Evolutionary conservation across 352 stramenopile species (phyloP), one percentile per base, ranked within the genome.

Genomic region (Pythium aristosporum): DNA sequence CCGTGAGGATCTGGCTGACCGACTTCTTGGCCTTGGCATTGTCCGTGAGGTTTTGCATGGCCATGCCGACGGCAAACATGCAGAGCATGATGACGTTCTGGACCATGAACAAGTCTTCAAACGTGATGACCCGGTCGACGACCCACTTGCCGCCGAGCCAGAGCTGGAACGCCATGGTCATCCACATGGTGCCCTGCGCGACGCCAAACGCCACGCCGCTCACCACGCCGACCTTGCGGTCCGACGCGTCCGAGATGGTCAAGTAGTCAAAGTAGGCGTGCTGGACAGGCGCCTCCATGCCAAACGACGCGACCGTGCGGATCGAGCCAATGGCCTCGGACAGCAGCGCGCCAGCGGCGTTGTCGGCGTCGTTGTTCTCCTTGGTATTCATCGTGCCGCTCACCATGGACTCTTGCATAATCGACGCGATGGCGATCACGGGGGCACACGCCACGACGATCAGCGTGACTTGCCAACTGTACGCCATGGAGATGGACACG

Each of bases 111-210:
- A 87, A 71, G 30, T 72, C 64, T 46, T 77, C 53, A 50, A 88
- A 88, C 30, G 46, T 59, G 57, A 78, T 61, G 32, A 51, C 61
- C 28, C 64, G 66, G 12, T 83, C 20, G 5, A 41, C 46, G 15
- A 90, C 74, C 59, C 81, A 79, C 21, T 65, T 69, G 28, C 59
- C 76, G 44, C 77, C 77, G 49, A 80, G 70, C 61, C 71, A 93
- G 68, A 94, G 94, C 3, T 88, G 50, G 23, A 94, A 78, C 12
- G 73, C 80, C 15, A 86, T 73, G 13, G 57, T 60, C 20, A 78
- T 58, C 20, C 89, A 75, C 63, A 87, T 87, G 6, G 86, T 63
- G 21, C 75, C 66, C 57, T 91, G 79, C 0, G 74, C 75, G 44
- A 85, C 63, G 2, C 86, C 86, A 61, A 87, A 80, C 28, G 66